Evolutionary conservation across 345 rosid species (phyloP).

Genomic region (Euphorbia peplus): DNA sequence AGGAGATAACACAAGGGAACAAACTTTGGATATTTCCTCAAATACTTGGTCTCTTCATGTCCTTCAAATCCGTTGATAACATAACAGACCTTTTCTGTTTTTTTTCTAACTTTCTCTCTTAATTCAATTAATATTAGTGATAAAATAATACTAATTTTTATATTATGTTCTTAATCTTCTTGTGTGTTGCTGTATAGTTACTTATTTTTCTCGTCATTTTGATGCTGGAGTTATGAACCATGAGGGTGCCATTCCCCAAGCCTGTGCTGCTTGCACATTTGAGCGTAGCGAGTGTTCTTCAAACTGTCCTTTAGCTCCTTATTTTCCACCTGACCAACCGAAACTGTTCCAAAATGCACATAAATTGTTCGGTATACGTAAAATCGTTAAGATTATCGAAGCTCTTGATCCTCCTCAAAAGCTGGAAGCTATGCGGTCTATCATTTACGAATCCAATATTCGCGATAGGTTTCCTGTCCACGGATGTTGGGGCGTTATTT

Average conservation of each 20-base stretch:
- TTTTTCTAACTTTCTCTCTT: neutral
- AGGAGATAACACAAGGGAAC: neutral
- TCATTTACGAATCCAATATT: slow-evolving; percentile 61
- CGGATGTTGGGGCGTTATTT: slow-evolving; percentile 65
- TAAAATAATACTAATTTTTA: neutral
- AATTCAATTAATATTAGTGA: neutral
- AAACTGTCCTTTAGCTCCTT: slow-evolving; percentile 75
- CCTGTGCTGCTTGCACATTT: slow-evolving; percentile 95
- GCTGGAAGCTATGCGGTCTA: slow-evolving; percentile 71
- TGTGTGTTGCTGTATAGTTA: too few species aligned
- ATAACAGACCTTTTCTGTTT: too few species aligned
- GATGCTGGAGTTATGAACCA: slow-evolving; percentile 59
- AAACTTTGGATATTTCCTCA: neutral
- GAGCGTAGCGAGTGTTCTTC: slow-evolving; percentile 66
- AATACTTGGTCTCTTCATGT: slow-evolving; percentile 21
- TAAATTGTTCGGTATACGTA: slow-evolving; percentile 71
- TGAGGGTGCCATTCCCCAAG: slow-evolving; percentile 81
- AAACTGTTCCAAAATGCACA: slow-evolving; percentile 73
- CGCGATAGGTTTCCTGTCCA: slow-evolving; percentile 75
- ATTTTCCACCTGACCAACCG: slow-evolving; percentile 76
- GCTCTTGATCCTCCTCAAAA: slow-evolving; percentile 44
- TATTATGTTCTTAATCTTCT: neutral
- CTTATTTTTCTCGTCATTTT: neutral
- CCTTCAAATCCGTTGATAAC: slow-evolving; percentile 46
- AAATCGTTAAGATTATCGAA: slow-evolving; percentile 58